Percentiles rank a stretch among this genome's conserved stretches.
These are phyloP conservation scores for Suillus lakei DNA, from an alignment of 768 basidiomycete species.

Conservation along the genomic window DNA sequence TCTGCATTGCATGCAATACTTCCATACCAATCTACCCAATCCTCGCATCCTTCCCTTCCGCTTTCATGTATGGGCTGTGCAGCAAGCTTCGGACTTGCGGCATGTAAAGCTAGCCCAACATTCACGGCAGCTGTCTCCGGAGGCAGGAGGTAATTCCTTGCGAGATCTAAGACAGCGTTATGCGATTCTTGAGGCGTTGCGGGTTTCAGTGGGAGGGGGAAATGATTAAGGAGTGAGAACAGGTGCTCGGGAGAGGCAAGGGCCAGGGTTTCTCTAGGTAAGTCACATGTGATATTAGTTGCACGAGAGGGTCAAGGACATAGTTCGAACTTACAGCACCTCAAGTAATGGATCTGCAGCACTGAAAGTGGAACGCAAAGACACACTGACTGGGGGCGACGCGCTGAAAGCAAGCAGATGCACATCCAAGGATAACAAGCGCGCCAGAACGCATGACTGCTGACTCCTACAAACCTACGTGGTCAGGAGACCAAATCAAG, in stretches of 20 bases:
- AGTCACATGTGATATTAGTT: not conserved
- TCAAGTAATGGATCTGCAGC: slow-evolving; percentile 33
- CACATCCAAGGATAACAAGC: slow-evolving; percentile 13
- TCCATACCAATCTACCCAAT: slow-evolving; percentile 90
- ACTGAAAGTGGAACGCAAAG: slow-evolving; percentile 34
- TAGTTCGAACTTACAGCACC: slow-evolving; percentile 29
- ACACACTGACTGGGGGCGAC: slow-evolving; percentile 35
- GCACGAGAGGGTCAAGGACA: not conserved
- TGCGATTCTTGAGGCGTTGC: slow-evolving; percentile 56
- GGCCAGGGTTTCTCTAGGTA: slow-evolving; percentile 80
- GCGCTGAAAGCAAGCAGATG: slow-evolving; percentile 21
- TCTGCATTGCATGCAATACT: slow-evolving; percentile 70
- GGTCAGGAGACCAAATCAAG: not conserved
- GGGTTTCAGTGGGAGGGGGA: slow-evolving; percentile 52
- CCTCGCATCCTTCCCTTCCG: slow-evolving; percentile 52
- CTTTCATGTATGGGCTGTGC: slow-evolving; percentile 44
- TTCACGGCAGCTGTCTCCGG: slow-evolving; percentile 59
- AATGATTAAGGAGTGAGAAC: slow-evolving; percentile 71
- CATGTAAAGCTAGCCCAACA: slow-evolving; percentile 77
- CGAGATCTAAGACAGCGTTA: slow-evolving; percentile 40
- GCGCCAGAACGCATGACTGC: not conserved
- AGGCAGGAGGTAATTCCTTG: slow-evolving; percentile 50
- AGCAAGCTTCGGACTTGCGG: slow-evolving; percentile 78
- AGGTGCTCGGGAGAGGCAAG: slow-evolving; percentile 74
- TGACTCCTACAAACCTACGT: not conserved